phyloP scores from a whole-genome alignment of 2,329 filamentous ascomycete genomes.

The Davidsoniella australis region DNA sequence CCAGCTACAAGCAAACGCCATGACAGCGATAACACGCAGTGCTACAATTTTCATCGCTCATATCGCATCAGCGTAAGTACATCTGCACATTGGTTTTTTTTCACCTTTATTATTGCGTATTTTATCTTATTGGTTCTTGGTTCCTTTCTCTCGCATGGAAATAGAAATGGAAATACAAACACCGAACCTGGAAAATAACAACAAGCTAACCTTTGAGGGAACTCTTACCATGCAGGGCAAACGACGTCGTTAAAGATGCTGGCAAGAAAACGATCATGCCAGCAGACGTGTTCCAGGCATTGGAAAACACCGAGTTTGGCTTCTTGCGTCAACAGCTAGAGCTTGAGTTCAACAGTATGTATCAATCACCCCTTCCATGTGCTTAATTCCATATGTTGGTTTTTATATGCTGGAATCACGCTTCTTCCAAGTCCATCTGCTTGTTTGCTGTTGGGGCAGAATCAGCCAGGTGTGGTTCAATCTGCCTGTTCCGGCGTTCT shows the following conservation, averaged over 20 bases:
- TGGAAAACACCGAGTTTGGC: constrained; percentile 62
- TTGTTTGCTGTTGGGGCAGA: too few species aligned
- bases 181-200: neutral
- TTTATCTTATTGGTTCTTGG: too few species aligned
- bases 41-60: constrained; percentile 75
- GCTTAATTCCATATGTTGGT: neutral
- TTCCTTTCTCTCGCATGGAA: neutral
- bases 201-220: neutral
- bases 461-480: too few species aligned
- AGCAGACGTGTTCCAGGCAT: constrained; percentile 56
- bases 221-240: constrained; percentile 37
- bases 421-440: neutral
- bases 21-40: constrained; percentile 63
- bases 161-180: neutral
- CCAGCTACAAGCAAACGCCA: constrained; percentile 67
- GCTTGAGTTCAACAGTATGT: constrained; percentile 58
- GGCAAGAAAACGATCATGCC: constrained; percentile 66
- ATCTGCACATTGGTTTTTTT: neutral
- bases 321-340: constrained; percentile 53
- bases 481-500: too few species aligned
- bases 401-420: neutral
- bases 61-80: constrained; percentile 53
- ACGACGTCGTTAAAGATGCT: constrained; percentile 48
- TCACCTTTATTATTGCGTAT: too few species aligned
- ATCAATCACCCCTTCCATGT: neutral